Evolutionary conservation across 192 early-diverging fungal species (phyloP).

Genomic region (Bifiguratus adelaidae): DNA sequence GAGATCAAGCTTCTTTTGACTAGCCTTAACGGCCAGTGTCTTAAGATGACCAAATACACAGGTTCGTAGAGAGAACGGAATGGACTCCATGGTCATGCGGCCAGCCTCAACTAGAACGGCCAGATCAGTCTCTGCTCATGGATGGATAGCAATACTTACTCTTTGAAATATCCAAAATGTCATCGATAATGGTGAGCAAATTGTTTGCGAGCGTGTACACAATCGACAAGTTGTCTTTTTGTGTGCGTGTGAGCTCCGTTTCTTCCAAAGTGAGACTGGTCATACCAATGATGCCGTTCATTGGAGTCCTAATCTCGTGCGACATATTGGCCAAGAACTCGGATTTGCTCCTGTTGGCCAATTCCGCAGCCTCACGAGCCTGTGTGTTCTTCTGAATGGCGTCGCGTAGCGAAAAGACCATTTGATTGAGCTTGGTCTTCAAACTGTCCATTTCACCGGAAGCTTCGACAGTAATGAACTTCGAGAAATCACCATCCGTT

Average conservation of each 20-base stretch:
- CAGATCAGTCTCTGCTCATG: not conserved
- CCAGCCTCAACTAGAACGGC: slow-evolving; percentile 57
- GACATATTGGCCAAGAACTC: slow-evolving; percentile 58
- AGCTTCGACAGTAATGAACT: slow-evolving; percentile 50
- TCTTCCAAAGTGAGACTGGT: slow-evolving; percentile 63
- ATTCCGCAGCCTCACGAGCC: slow-evolving; percentile 69
- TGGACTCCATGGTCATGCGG: slow-evolving; percentile 67
- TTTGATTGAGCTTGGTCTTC: slow-evolving; percentile 78
- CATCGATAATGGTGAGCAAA: slow-evolving; percentile 68
- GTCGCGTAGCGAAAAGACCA: slow-evolving; percentile 68
- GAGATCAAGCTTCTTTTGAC: slow-evolving; percentile 62
- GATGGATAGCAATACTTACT: slow-evolving; percentile 16
- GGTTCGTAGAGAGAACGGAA: slow-evolving; percentile 51
- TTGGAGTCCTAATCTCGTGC: slow-evolving; percentile 70
- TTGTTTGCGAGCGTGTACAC: slow-evolving; percentile 62
- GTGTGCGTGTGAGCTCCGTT: slow-evolving; percentile 65
- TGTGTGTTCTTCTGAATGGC: slow-evolving; percentile 69
- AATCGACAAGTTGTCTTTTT: slow-evolving; percentile 74
- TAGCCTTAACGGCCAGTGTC: slow-evolving; percentile 59
- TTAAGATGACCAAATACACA: slow-evolving; percentile 58
- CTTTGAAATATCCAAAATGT: slow-evolving; percentile 79
- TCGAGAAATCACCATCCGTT: slow-evolving; percentile 42
- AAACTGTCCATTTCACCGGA: slow-evolving; percentile 57
- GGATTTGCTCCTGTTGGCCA: slow-evolving; percentile 71
- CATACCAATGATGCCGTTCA: slow-evolving; percentile 77